Percentiles rank a stretch among this genome's conserved stretches.
Evolutionary conservation across 2,329 filamentous ascomycete species (phyloP).

Genomic region (Allantophomopsis lycopodina): DNA sequence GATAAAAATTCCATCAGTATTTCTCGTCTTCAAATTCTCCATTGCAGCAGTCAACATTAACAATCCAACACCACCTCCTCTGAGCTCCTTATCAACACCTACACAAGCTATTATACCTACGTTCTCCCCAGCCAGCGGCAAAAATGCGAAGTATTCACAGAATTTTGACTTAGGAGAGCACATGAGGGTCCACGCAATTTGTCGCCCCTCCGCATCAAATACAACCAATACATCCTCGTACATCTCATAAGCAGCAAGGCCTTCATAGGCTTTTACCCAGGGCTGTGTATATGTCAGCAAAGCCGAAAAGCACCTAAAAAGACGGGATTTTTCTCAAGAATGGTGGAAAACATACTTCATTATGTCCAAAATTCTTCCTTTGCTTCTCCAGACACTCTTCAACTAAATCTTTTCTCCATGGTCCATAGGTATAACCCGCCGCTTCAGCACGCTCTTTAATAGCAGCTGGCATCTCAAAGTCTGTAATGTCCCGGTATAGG

Average conservation of each 20-base stretch:
- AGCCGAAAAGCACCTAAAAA: not conserved
- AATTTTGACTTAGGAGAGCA: slow-evolving; percentile 18
- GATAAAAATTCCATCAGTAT: slow-evolving; percentile 26
- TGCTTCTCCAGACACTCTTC: slow-evolving; percentile 24
- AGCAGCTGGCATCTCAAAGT: slow-evolving; percentile 19
- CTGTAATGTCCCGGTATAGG: slow-evolving; percentile 23
- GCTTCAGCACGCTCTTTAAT: slow-evolving; percentile 21
- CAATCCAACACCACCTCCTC: slow-evolving; percentile 25
- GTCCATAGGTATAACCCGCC: slow-evolving; percentile 20
- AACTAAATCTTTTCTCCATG: slow-evolving; percentile 21
- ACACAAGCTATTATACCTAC: slow-evolving; percentile 30
- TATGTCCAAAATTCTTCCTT: slow-evolving; percentile 22
- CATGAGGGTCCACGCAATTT: slow-evolving; percentile 31
- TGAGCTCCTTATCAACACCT: slow-evolving; percentile 22
- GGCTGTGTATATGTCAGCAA: slow-evolving; percentile 11
- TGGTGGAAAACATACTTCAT: slow-evolving; percentile 14
- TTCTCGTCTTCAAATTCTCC: slow-evolving; percentile 25
- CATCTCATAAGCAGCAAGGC: slow-evolving; percentile 19
- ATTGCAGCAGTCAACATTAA: slow-evolving; percentile 27
- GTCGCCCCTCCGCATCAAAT: slow-evolving; percentile 20
- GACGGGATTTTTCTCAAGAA: not conserved
- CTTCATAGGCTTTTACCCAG: slow-evolving; percentile 25
- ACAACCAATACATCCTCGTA: slow-evolving; percentile 27
- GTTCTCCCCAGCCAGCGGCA: slow-evolving; percentile 20
- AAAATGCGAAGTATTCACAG: slow-evolving; percentile 24